Conservation (phyloP, 129 eudicot species). For the Sambucus nigra region DNA sequence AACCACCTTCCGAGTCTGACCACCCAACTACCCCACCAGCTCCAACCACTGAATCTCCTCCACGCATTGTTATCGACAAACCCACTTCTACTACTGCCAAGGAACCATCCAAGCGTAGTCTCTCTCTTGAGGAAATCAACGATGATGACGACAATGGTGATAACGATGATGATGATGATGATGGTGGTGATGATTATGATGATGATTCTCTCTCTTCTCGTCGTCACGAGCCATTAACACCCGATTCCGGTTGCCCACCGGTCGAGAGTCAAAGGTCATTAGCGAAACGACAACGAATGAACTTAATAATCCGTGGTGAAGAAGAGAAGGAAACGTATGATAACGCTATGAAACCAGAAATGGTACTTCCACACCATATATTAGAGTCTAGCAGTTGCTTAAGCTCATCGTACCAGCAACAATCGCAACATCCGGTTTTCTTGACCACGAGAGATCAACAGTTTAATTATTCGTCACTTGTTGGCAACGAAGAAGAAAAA, state of each 20-base stretch:
- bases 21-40: slow-evolving; percentile 46
- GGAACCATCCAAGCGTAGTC: slow-evolving; percentile 20
- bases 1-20: slow-evolving; percentile 22
- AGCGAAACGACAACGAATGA: too few species aligned
- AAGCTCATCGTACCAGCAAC: slow-evolving; percentile 33
- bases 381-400: slow-evolving; percentile 46
- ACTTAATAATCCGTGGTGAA: too few species aligned
- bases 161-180: too few species aligned
- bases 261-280: slow-evolving; percentile 25
- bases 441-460: slow-evolving; percentile 27
- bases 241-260: slow-evolving; percentile 48
- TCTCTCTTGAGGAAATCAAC: slow-evolving; percentile 30
- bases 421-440: slow-evolving; percentile 14
- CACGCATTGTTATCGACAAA: slow-evolving; percentile 24
- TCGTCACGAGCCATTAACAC: slow-evolving; percentile 51
- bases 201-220: slow-evolving; percentile 38
- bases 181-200: too few species aligned
- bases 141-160: too few species aligned
- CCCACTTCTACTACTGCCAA: slow-evolving; percentile 12
- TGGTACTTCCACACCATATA: slow-evolving; percentile 31
- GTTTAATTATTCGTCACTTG: slow-evolving; percentile 28
- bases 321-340: slow-evolving; percentile 32
- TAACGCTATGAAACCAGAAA: slow-evolving; percentile 17
- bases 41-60: slow-evolving; percentile 33
- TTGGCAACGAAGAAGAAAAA: slow-evolving; percentile 26